A percentile compares a stretch with the other conserved stretches of the same genome.
Conservation (phyloP, 148 eudicot species). For the Linanthus parryae region DNA sequence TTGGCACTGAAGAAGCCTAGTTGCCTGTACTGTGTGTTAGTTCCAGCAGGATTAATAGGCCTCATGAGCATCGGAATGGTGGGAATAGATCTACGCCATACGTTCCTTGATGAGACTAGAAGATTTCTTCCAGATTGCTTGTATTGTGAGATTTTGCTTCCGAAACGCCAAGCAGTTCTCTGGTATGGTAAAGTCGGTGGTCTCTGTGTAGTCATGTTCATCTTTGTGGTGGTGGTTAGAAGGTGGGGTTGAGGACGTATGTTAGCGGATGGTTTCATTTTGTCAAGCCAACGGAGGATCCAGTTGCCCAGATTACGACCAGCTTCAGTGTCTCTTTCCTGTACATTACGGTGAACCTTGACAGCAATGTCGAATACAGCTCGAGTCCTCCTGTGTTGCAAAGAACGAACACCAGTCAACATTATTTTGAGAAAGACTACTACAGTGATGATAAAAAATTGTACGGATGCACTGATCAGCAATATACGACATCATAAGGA, state of each 20-base stretch:
- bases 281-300: slow-evolving; percentile 68
- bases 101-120: slow-evolving; percentile 29
- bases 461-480: no score
- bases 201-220: slow-evolving; percentile 16
- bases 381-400: slow-evolving; percentile 53
- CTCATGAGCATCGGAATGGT: slow-evolving; percentile 39
- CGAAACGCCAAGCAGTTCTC: slow-evolving; percentile 19
- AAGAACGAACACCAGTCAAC: neutral
- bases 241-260: slow-evolving; percentile 13
- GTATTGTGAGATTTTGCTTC: slow-evolving; percentile 1
- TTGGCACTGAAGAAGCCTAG: slow-evolving; percentile 19
- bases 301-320: slow-evolving; percentile 70
- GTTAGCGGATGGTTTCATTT: slow-evolving; percentile 73
- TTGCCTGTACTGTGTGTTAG: slow-evolving; percentile 43
- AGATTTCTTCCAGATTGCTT: slow-evolving; percentile 1
- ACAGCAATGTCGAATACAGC: slow-evolving; percentile 55
- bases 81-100: slow-evolving; percentile 47
- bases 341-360: slow-evolving; percentile 60
- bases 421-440: neutral
- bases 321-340: slow-evolving; percentile 64
- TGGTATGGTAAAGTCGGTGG: no score
- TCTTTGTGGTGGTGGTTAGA: slow-evolving; percentile 19
- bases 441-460: no score
- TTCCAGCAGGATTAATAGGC: slow-evolving; percentile 31
- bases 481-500: no score